Conservation (phyloP, 257 asterid genomes). For the Solanum clarkiae region DNA sequence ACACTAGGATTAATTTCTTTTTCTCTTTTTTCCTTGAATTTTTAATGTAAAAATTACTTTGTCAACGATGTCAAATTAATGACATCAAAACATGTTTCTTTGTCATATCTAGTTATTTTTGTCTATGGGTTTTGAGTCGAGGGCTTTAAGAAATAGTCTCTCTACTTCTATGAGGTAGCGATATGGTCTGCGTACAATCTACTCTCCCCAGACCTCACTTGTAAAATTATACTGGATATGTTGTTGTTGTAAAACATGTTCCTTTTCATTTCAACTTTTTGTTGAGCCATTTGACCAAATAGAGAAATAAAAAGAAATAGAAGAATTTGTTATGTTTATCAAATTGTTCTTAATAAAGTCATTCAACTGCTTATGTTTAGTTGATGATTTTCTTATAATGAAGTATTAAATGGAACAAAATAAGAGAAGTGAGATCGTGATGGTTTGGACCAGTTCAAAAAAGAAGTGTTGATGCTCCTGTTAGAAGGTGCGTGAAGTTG, state of each 20-base stretch:
- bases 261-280: not conserved
- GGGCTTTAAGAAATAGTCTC: too few species aligned
- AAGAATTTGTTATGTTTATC: not conserved
- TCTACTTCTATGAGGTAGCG: too few species aligned
- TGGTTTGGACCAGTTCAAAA: too few species aligned
- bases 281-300: not conserved
- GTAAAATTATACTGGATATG: too few species aligned
- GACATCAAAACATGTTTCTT: not conserved
- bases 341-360: not conserved
- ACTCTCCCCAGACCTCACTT: too few species aligned
- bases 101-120: too few species aligned
- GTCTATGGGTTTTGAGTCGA: too few species aligned
- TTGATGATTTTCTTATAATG: not conserved
- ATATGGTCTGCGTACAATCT: too few species aligned
- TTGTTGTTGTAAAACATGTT: too few species aligned
- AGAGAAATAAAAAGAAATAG: accelerated
- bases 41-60: not conserved
- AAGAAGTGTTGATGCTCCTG: too few species aligned
- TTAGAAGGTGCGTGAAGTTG: too few species aligned
- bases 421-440: too few species aligned
- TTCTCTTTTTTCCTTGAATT: not conserved
- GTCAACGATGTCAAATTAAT: not conserved
- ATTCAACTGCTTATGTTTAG: not conserved
- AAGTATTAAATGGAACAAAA: not conserved
- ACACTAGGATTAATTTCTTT: not conserved